Base-by-base conservation (phyloP, 257 asterid species). In the Nicotiana undulata region DNA sequence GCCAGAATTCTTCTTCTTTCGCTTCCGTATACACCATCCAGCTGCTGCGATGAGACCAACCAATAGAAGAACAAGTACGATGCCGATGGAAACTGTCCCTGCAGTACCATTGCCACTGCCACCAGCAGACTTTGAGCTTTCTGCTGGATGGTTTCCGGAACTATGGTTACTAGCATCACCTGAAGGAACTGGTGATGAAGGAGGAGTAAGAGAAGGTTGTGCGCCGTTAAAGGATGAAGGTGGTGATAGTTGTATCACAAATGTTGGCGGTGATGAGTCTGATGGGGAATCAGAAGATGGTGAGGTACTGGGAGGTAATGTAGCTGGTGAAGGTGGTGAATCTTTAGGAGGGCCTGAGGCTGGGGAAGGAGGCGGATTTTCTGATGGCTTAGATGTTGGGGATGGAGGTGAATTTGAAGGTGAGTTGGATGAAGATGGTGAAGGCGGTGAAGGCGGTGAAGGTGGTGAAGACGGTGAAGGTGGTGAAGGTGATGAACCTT, bases 1-100 rank as follows among this genome's bases (percentile, higher is more conserved):
- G 61, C 89, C 88, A 44, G 87, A 75, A 67, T 82, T 87, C 91
- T 85, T 91, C 87, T 88, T 92, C 90, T 91, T 94, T 76, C 86
- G 84, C 86, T 85, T 91, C 89, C 88, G 66, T 65, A 88, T 26
- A 80, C 89, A 88, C 85, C 88, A 94, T 66, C 83, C 89, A 34
- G 58, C 84, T 46, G 70, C 26, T 80, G 92, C 97, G 55, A 94
- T 79, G 31, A 91, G 22, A 72, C 90, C 90, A 22, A 95, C 89
- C 84, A 91, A 68, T 28, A 95, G 51, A 81, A 90, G 28, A 80
- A 87, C 77, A 72, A 85, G 11, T n/a, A 55, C 87, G 63, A 86
- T 31, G 59, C 79, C 91, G 83, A 90, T 87, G 52, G 89, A 92
- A 17, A 85, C 80, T 44, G 72, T 81, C 75, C 81, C 92, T 70